Conservation (phyloP, 208 protist genomes). For the Strigomonas galati region DNA sequence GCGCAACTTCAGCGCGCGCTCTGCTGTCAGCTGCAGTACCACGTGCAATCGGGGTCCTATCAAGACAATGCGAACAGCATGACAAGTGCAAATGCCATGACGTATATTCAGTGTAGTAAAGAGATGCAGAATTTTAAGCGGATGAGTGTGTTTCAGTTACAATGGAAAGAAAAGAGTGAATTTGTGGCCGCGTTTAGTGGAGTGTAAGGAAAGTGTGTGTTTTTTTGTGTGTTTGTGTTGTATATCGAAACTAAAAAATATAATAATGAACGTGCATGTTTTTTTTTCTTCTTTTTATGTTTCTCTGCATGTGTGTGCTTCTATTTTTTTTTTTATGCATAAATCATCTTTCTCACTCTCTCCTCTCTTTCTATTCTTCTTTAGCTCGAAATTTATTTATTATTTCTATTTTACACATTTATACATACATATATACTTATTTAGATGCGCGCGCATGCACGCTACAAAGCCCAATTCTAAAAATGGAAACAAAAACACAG, state of each 20-base stretch:
- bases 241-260: not conserved
- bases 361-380: too few relatives aligned
- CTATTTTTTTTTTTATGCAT: conserved; percentile 1
- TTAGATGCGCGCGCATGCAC: too few relatives aligned
- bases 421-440: too few relatives aligned
- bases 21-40: conserved; percentile 2
- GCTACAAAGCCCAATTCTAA: too few relatives aligned
- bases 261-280: not conserved
- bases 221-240: not conserved
- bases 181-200: conserved; percentile 46
- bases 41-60: not conserved
- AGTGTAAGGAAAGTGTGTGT: conserved; percentile 12
- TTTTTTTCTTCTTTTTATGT: conserved; percentile 5
- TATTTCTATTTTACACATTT: too few relatives aligned
- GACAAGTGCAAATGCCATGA: too few relatives aligned
- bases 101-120: too few relatives aligned
- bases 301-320: not conserved
- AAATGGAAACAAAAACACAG: too few relatives aligned
- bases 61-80: not conserved
- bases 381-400: too few relatives aligned
- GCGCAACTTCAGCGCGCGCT: conserved; percentile 7
- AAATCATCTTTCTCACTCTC: not conserved
- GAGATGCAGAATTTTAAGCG: too few relatives aligned
- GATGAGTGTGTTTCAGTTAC: conserved; percentile 28
- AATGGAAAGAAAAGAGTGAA: conserved; percentile 49